Conservation (phyloP, 352 stramenopile genomes). For the Aphanomyces invadans region DNA sequence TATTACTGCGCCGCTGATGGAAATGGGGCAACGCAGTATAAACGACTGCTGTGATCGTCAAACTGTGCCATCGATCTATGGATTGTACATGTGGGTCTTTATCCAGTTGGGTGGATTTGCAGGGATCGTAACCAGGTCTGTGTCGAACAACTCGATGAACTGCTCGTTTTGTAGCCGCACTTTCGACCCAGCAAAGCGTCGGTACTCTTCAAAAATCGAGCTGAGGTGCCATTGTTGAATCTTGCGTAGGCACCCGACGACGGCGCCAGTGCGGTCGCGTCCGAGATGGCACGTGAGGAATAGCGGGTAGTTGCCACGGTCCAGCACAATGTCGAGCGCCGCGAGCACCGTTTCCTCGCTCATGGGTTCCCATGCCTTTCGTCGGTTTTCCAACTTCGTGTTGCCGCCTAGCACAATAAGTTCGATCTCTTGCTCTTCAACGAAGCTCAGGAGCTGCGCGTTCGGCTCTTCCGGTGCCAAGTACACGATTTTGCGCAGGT, state of each 20-base stretch:
- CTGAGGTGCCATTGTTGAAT: constrained; percentile 90
- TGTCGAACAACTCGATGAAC: constrained; percentile 94
- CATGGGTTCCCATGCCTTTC: constrained; percentile 80
- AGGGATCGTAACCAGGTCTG: constrained; percentile 83
- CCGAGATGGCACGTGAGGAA: constrained; percentile 88
- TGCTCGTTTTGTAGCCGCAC: constrained; percentile 89
- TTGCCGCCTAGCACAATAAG: constrained; percentile 82
- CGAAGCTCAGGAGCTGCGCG: constrained; percentile 83
- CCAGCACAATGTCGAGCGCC: constrained; percentile 83
- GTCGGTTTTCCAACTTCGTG: constrained; percentile 80
- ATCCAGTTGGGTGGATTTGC: constrained; percentile 60
- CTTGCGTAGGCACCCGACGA: constrained; percentile 87
- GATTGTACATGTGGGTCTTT: constrained; percentile 19
- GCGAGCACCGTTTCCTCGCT: constrained; percentile 87
- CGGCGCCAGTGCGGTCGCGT: constrained; percentile 80
- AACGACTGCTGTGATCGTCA: not conserved
- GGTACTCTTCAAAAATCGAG: constrained; percentile 91
- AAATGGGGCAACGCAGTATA: not conserved
- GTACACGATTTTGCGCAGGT: constrained; percentile 88
- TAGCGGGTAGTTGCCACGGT: constrained; percentile 84
- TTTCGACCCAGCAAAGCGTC: constrained; percentile 84
- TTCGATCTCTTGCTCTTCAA: constrained; percentile 87
- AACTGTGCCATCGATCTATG: too few relatives aligned
- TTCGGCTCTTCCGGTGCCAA: constrained; percentile 85
- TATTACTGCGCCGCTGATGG: constrained; percentile 1